Evolutionary conservation across 768 basidiomycete genomes (phyloP).

Genomic region (Phlebiopsis gigantea): DNA sequence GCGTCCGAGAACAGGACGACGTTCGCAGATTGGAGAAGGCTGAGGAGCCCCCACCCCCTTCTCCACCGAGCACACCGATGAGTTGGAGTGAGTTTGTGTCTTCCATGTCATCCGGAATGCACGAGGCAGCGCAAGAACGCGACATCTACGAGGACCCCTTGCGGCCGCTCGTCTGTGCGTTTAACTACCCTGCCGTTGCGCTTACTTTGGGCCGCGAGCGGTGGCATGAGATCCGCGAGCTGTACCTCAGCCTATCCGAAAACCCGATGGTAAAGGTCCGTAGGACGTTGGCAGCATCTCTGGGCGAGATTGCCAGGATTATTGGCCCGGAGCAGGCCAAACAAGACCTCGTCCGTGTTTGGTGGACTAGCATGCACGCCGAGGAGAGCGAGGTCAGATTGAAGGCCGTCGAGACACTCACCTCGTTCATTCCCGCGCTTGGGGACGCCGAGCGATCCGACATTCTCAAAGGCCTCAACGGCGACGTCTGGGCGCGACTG

Average conservation of each 20-base stretch:
- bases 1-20: conserved; percentile 38
- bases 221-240: conserved; percentile 68
- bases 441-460: conserved; percentile 40
- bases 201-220: conserved; percentile 71
- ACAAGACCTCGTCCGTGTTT: conserved; percentile 67
- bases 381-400: conserved; percentile 66
- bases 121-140: conserved; percentile 1
- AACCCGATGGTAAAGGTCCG: conserved; percentile 60
- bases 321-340: conserved; percentile 66
- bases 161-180: conserved; percentile 75
- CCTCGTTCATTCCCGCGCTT: conserved; percentile 50
- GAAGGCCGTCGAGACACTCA: conserved; percentile 65
- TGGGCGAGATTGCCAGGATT: conserved; percentile 86
- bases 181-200: conserved; percentile 89
- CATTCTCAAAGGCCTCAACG: conserved; percentile 30
- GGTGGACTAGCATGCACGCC: conserved; percentile 53
- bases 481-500: conserved; percentile 55
- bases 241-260: conserved; percentile 63
- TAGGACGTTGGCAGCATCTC: conserved; percentile 77
- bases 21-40: not conserved
- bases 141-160: conserved; percentile 54
- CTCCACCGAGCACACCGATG: conserved; percentile 9
- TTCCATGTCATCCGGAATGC: not conserved
- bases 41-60: conserved; percentile 15
- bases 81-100: conserved; percentile 18